Evolutionary conservation across 202 grass and related monocot genomes (phyloP).

Genomic region (Carex sylvatica): DNA sequence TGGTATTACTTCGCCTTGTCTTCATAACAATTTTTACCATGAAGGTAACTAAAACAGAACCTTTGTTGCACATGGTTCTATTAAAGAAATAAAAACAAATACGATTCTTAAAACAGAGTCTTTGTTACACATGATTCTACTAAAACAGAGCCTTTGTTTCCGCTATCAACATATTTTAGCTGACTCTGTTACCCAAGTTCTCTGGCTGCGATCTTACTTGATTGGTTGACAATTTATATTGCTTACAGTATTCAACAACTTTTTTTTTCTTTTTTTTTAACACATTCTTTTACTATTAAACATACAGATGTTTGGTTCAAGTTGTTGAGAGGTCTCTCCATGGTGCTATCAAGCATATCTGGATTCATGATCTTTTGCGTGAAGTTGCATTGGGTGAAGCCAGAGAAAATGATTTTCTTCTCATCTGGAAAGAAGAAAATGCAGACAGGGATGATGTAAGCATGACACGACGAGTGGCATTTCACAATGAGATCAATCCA

Average conservation of each 20-base stretch:
- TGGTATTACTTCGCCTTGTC: too few relatives aligned
- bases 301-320: slow-evolving; percentile 10
- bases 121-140: too few relatives aligned
- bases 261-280: background rate
- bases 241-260: background rate
- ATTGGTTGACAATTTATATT: background rate
- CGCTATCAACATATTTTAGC: too few relatives aligned
- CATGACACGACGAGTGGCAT: background rate
- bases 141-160: too few relatives aligned
- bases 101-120: too few relatives aligned
- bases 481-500: background rate
- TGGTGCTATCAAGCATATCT: background rate
- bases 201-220: background rate
- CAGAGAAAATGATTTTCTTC: background rate
- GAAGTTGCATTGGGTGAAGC: background rate
- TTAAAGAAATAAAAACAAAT: too few relatives aligned
- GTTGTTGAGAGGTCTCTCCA: background rate
- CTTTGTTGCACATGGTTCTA: too few relatives aligned
- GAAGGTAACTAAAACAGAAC: too few relatives aligned
- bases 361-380: slow-evolving; percentile 16
- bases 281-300: background rate
- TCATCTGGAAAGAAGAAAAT: background rate
- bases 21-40: too few relatives aligned
- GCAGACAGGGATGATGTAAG: background rate
- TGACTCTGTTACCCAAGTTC: too few relatives aligned